Evolutionary conservation across 2,329 filamentous ascomycete genomes (phyloP).

Genomic region (Pseudogymnoascus sp.): DNA sequence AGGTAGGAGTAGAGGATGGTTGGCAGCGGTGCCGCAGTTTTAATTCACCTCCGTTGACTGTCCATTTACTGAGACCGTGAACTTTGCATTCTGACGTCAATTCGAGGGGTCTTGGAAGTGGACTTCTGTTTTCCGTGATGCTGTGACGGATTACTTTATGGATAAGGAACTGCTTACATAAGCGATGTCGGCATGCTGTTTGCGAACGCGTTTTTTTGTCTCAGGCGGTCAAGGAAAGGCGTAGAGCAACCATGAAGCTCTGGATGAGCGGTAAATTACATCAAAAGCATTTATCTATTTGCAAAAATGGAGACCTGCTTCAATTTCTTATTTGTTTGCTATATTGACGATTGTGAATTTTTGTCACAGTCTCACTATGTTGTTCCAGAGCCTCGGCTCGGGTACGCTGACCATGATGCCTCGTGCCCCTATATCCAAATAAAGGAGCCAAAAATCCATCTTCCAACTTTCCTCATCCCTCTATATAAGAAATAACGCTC

Average conservation of each 20-base stretch:
- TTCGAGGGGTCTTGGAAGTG: slow-evolving; percentile 3
- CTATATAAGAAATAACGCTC: not conserved
- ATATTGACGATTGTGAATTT: not conserved
- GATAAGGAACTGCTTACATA: not conserved
- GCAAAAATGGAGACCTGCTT: not conserved
- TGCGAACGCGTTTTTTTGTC: not conserved
- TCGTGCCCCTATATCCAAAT: not conserved
- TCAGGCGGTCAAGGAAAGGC: not conserved
- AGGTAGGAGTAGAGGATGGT: not conserved
- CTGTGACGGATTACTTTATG: slow-evolving; percentile 1
- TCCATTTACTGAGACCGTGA: not conserved
- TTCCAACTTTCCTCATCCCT: not conserved
- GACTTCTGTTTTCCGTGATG: not conserved
- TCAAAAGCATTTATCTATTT: not conserved
- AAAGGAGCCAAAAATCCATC: not conserved
- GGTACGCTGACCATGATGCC: not conserved
- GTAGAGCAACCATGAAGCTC: not conserved
- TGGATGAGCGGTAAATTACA: not conserved
- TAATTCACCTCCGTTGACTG: slow-evolving; percentile 6
- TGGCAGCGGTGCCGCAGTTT: not conserved
- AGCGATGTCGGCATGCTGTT: not conserved
- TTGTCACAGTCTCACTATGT: not conserved
- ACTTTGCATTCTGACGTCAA: slow-evolving; percentile 5
- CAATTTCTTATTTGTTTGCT: not conserved
- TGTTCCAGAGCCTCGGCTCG: not conserved